Conservation (phyloP, 441 rosid species). For the Kokia cookei region DNA sequence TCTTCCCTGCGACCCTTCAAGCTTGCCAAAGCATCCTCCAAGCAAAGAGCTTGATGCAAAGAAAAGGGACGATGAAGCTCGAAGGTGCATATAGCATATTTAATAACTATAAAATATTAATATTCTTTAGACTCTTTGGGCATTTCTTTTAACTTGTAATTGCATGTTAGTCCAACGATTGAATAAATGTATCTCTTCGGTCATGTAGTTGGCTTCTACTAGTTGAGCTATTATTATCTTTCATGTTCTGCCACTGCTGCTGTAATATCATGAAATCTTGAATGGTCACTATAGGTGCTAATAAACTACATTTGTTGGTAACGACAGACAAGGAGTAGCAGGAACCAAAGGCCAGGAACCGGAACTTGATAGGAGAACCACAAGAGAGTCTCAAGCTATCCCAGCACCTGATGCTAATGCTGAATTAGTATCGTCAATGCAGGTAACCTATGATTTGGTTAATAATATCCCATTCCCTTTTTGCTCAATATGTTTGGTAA, state of each 20-base stretch:
- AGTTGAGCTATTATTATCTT: neutral
- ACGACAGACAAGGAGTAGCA: conserved; percentile 45
- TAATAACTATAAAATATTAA: neutral
- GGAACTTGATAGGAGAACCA: conserved; percentile 64
- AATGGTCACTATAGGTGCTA: neutral
- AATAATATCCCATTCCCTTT: neutral
- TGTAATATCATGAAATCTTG: neutral
- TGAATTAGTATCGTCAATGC: conserved; percentile 76
- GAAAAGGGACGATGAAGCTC: conserved; percentile 79
- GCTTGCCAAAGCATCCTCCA: conserved; percentile 92
- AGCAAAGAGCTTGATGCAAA: conserved; percentile 97
- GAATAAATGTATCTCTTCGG: neutral
- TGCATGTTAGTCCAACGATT: neutral
- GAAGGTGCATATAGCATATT: conserved; percentile 46
- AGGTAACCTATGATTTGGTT: conserved; percentile 36
- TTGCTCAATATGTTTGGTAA: neutral
- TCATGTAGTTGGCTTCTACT: neutral
- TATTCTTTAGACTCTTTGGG: neutral
- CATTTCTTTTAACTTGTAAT: neutral
- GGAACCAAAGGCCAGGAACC: conserved; percentile 65
- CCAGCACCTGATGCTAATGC: conserved; percentile 99
- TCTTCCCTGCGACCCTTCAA: conserved; percentile 86
- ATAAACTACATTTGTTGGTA: conserved; percentile 8
- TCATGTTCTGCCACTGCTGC: neutral
- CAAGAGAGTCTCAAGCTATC: conserved; percentile 76